Evolutionary conservation across 805 yeast species (phyloP).

Genomic region (Lipomyces spencermartinsiae): DNA sequence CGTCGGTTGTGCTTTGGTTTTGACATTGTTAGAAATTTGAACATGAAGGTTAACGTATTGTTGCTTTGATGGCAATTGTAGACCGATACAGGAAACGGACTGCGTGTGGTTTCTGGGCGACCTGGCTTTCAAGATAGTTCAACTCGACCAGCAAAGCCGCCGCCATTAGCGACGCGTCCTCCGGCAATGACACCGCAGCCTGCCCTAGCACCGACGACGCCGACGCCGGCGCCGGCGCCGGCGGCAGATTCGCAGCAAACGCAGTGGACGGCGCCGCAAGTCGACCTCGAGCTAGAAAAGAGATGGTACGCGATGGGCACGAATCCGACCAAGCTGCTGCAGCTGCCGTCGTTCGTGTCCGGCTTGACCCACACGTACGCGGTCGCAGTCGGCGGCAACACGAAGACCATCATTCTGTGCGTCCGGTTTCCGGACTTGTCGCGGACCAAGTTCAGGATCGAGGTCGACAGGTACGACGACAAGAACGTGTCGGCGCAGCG

Average conservation of each 20-base stretch:
- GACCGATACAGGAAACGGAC: not conserved
- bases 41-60: not conserved
- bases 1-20: not conserved
- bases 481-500: conserved; percentile 45
- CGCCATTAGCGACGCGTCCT: not conserved
- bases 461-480: conserved; percentile 46
- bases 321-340: conserved; percentile 28
- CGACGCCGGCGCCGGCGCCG: conserved; percentile 20
- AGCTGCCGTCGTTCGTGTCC: conserved; percentile 42
- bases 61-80: not conserved
- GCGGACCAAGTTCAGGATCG: conserved; percentile 43
- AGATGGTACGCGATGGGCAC: conserved; percentile 40
- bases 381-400: conserved; percentile 34
- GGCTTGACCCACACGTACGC: conserved; percentile 41
- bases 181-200: not conserved
- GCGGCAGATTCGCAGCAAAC: conserved; percentile 16
- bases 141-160: not conserved
- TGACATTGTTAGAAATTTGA: not conserved
- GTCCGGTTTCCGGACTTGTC: conserved; percentile 46
- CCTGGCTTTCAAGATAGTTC: not conserved
- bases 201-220: too few species aligned
- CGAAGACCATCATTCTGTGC: conserved; percentile 38
- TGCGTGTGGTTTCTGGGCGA: not conserved
- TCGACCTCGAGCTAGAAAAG: conserved; percentile 41
- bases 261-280: conserved; percentile 29